These are phyloP conservation scores for Cladosporium sp. DNA, from an alignment of 2,329 filamentous ascomycete species.

Conservation along the genomic window DNA sequence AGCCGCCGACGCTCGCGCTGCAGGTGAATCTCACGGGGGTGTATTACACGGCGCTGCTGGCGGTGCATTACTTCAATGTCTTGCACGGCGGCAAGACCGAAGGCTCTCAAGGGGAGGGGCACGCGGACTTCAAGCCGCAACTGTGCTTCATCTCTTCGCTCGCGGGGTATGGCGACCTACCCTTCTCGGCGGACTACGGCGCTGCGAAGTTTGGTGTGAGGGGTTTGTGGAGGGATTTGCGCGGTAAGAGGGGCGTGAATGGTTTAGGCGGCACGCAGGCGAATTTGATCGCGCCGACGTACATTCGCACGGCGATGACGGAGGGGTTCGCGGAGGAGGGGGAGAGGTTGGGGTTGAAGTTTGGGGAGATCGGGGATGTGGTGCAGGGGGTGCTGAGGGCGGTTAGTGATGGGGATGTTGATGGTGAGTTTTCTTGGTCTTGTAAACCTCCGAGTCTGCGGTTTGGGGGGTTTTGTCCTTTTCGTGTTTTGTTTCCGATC, in stretches of 20 bases:
- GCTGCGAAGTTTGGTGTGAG: slow-evolving; percentile 21
- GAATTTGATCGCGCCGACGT: slow-evolving; percentile 22
- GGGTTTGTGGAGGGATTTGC: slow-evolving; percentile 17
- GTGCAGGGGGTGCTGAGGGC: slow-evolving; percentile 20
- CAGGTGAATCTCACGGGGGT: slow-evolving; percentile 28
- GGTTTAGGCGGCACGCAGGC: slow-evolving; percentile 13
- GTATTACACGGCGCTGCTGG: slow-evolving; percentile 28
- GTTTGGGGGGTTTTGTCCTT: too few species aligned
- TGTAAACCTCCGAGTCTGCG: too few species aligned
- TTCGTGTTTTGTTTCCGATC: too few species aligned
- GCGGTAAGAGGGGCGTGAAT: background rate
- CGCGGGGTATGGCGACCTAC: slow-evolving; percentile 18
- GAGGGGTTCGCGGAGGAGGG: slow-evolving; percentile 4
- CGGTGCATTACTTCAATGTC: slow-evolving; percentile 33
- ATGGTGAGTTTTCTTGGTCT: slow-evolving; percentile 19
- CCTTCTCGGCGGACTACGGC: slow-evolving; percentile 17
- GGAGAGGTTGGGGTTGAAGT: slow-evolving; percentile 9
- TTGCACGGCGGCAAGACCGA: too few species aligned
- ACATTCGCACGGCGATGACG: slow-evolving; percentile 18
- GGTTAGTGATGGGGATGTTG: slow-evolving; percentile 18
- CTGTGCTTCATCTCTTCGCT: slow-evolving; percentile 21
- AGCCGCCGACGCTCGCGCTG: slow-evolving; percentile 14
- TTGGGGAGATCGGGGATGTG: slow-evolving; percentile 18
- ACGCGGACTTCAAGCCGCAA: slow-evolving; percentile 21
- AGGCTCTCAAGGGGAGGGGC: too few species aligned